These are phyloP conservation scores for Westerdykella ornata DNA, from an alignment of 2,329 filamentous ascomycete genomes.

Conservation along the genomic window DNA sequence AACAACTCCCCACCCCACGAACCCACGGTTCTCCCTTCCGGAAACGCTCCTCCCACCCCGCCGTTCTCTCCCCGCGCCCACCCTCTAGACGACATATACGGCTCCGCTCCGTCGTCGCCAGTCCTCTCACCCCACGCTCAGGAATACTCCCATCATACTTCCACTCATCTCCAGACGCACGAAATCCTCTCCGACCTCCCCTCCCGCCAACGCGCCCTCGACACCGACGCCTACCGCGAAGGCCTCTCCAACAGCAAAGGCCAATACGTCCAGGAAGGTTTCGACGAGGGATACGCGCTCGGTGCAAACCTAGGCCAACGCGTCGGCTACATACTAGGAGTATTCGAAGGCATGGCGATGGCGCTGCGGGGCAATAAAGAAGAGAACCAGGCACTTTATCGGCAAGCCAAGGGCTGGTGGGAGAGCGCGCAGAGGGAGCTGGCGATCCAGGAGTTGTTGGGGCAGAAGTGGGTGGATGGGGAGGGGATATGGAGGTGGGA, in stretches of 20 bases:
- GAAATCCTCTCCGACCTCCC: conserved; percentile 62
- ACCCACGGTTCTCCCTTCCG: conserved; percentile 23
- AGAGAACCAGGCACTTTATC: conserved; percentile 11
- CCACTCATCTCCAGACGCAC: conserved; percentile 12
- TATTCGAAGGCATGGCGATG: conserved; percentile 63
- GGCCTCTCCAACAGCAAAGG: conserved; percentile 73
- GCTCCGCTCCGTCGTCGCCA: conserved; percentile 40
- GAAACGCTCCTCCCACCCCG: conserved; percentile 28
- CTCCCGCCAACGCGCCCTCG: conserved; percentile 67
- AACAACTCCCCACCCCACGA: conserved; percentile 23
- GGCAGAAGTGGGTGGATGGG: conserved; percentile 57
- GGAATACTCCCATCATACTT: not conserved
- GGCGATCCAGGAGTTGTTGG: conserved; percentile 57
- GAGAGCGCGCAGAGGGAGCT: conserved; percentile 53
- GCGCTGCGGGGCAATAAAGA: conserved; percentile 38
- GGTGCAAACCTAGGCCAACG: conserved; percentile 72
- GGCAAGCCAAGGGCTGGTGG: conserved; percentile 28
- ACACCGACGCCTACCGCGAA: conserved; percentile 84
- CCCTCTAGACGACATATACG: conserved; percentile 44
- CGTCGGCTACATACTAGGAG: conserved; percentile 68
- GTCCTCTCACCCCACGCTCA: conserved; percentile 7
- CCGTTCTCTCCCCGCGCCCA: conserved; percentile 20
- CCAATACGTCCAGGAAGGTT: conserved; percentile 71
- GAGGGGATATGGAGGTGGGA: conserved; percentile 67
- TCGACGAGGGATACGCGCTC: conserved; percentile 83